These are phyloP conservation scores for Escovopsis sp. DNA, from an alignment of 2,329 filamentous ascomycete genomes.

Conservation along the genomic window DNA sequence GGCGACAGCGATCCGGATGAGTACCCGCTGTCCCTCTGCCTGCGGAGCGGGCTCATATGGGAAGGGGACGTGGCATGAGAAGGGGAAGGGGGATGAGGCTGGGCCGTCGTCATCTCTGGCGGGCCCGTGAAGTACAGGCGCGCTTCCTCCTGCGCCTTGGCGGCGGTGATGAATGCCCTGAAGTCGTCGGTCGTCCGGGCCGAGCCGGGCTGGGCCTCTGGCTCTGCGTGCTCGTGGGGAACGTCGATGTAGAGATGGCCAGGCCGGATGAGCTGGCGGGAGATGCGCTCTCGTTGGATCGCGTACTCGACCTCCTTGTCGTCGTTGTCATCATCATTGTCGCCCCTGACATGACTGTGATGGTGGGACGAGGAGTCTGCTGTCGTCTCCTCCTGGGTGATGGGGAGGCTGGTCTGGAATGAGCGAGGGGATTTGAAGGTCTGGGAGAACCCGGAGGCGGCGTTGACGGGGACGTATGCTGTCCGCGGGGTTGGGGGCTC, in stretches of 20 bases:
- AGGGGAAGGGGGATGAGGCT: not conserved
- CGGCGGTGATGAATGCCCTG: slow-evolving; percentile 9
- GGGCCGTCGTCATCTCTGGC: not conserved
- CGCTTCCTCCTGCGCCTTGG: slow-evolving; percentile 5
- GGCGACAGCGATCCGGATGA: slow-evolving; percentile 3
- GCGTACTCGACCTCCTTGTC: not conserved
- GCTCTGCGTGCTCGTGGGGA: not conserved
- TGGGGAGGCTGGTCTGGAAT: too few relatives aligned
- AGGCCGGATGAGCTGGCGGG: not conserved
- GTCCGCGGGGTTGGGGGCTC: too few relatives aligned
- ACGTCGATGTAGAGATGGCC: slow-evolving; percentile 3
- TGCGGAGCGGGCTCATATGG: not conserved
- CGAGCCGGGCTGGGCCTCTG: not conserved
- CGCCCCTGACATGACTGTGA: not conserved
- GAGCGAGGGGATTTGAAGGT: not conserved
- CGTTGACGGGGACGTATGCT: slow-evolving; percentile 2
- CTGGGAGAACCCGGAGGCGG: slow-evolving; percentile 4
- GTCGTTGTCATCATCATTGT: not conserved
- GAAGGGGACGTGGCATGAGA: not conserved
- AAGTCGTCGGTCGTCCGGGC: slow-evolving; percentile 7
- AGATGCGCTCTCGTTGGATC: not conserved
- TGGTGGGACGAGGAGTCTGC: not conserved
- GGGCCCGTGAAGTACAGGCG: not conserved
- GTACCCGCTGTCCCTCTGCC: slow-evolving; percentile 5
- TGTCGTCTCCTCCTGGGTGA: not conserved